A percentile compares a stretch with the other conserved stretches of the same genome.
Evolutionary conservation across 352 stramenopile genomes (phyloP).

Genomic region (Globisporangium radiosum): DNA sequence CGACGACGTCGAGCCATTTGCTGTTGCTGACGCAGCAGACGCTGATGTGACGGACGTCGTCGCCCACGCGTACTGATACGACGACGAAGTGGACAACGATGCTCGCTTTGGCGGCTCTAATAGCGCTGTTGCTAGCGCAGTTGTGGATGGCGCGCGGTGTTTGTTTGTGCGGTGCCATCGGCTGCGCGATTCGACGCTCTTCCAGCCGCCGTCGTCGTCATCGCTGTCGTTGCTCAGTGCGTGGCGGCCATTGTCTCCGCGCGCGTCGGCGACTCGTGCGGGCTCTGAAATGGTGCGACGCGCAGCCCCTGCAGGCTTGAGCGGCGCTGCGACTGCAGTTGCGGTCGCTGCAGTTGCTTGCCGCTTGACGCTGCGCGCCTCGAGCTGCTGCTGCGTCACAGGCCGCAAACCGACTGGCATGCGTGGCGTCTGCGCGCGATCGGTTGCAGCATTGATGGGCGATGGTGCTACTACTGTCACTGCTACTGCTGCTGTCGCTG

Average conservation of each 20-base stretch:
- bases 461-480: not conserved
- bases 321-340: not conserved
- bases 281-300: not conserved
- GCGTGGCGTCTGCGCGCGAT: constrained; percentile 1
- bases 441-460: not conserved
- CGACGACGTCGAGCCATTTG: not conserved
- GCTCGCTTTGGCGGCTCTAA: not conserved
- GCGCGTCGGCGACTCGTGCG: not conserved
- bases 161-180: constrained; percentile 12
- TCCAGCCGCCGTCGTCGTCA: constrained; percentile 9
- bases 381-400: constrained; percentile 15
- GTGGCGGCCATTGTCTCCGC: not conserved
- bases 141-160: not conserved
- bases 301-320: not conserved
- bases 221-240: constrained; percentile 3
- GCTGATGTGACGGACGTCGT: constrained; percentile 6
- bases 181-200: constrained; percentile 10
- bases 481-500: not conserved
- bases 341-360: not conserved
- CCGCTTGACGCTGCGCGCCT: constrained; percentile 7
- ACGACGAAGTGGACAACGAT: not conserved
- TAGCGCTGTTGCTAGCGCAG: not conserved
- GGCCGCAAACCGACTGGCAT: constrained; percentile 9
- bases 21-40: not conserved
- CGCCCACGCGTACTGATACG: constrained; percentile 9